Base-by-base conservation (phyloP, 1,284 basidiomycete genomes). In the Trichosporon sp. region DNA sequence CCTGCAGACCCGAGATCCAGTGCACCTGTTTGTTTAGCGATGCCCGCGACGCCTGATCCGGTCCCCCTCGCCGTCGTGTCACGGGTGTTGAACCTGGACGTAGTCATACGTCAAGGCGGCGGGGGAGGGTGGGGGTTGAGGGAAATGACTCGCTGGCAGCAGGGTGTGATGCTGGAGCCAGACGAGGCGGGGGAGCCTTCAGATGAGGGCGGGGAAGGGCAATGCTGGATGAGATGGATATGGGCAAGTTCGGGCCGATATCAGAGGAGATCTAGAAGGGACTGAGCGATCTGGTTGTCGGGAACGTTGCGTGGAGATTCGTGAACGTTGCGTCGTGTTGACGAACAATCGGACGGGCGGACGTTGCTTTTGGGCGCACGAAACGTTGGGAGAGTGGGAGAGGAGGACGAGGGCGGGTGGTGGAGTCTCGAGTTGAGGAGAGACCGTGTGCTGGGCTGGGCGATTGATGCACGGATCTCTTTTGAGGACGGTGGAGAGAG, bases 21-120 rank as follows among this genome's bases (percentile, higher is more conserved):
- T 12, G 62, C 62, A n/a, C 44, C 47, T 32, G 47, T 35, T 29
- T 68, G 68, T 35, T 47, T 58, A 12, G 65, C 60, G 25, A 68
- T 32, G 56, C 68, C 68, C 31, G 53, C 67, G 27, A 35, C 44
- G 47, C 53, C 56, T 23, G 56, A 23, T 60, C 27, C 56, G 31
- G 56, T 31, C 29, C 29, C 56, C 56, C 44, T 44, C 64, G 64
- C 64, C 25, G 64, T n/a, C 18, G 64, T 31, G 64, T 65, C 31
- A 31, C 56, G 56, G 56, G 56, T 60, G 56, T 60, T 31, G 23
- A 60, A 31, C 56, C 56, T 60, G 56, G 56, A 60, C 56, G 56
- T n/a, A 2, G 29, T 60, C 27, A 31, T 31, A 7, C 56, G 56
- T 31, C 56, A 31, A 60, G 56, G 56, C 56, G 27, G 27, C 27